Conservation (phyloP, 257 asterid genomes). For the Solanum chilense region DNA sequence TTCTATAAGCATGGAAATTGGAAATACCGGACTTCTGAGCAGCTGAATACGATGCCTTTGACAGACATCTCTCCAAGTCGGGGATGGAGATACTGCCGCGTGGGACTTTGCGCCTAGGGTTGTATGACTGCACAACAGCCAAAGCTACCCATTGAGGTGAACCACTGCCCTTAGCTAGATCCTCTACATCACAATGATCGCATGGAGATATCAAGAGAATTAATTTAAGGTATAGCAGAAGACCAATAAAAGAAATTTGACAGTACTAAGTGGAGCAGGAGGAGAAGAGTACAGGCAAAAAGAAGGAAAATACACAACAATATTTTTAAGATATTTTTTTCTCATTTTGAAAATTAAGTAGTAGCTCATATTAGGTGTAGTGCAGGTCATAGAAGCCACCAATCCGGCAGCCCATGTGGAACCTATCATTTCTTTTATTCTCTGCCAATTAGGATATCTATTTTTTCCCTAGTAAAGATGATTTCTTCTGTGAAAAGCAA, state of each 20-base stretch:
- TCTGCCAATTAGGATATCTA: neutral
- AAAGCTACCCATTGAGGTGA: conserved; percentile 68
- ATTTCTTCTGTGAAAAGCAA: neutral
- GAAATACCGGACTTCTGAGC: conserved; percentile 67
- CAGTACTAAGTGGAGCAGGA: neutral
- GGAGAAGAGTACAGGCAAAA: neutral
- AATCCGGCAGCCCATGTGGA: neutral
- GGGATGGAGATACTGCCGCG: conserved; percentile 61
- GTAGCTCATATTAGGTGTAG: neutral
- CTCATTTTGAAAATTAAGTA: neutral
- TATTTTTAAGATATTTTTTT: neutral
- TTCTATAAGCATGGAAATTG: neutral
- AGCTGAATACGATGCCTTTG: conserved; percentile 76
- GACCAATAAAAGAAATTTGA: neutral
- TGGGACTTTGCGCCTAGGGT: conserved; percentile 68
- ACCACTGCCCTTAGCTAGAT: conserved; percentile 22
- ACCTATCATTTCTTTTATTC: neutral
- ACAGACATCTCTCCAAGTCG: conserved; percentile 71
- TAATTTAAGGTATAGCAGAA: neutral
- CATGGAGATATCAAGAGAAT: neutral
- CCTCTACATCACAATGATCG: conserved; percentile 34
- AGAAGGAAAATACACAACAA: neutral
- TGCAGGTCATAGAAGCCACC: neutral
- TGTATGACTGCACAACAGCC: conserved; percentile 87
- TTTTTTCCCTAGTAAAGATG: neutral